These are phyloP conservation scores for Xylariaceae sp. DNA, from an alignment of 2,329 filamentous ascomycete species.

Conservation along the genomic window DNA sequence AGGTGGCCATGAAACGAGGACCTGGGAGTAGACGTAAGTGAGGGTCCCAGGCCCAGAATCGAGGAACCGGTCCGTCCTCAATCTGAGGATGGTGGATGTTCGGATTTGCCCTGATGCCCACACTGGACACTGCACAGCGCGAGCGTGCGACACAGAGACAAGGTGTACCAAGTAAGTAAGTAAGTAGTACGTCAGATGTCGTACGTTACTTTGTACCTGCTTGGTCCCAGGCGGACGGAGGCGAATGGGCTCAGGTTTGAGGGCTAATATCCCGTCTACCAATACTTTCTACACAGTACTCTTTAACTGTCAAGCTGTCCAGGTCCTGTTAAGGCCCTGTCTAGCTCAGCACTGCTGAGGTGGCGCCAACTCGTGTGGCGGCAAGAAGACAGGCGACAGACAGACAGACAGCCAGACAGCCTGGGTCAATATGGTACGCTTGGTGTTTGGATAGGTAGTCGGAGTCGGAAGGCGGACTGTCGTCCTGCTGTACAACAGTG, in stretches of 20 bases:
- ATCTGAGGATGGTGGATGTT: constrained; percentile 11
- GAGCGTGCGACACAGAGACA: not conserved
- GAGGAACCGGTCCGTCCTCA: constrained; percentile 8
- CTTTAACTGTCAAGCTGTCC: not conserved
- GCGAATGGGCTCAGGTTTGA: not conserved
- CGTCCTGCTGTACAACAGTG: too few relatives aligned
- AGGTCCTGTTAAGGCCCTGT: not conserved
- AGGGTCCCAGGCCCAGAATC: constrained; percentile 20
- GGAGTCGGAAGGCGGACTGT: too few relatives aligned
- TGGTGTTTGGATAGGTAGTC: too few relatives aligned
- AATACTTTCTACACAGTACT: too few relatives aligned
- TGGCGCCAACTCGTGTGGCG: constrained; percentile 1
- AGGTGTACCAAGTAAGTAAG: not conserved
- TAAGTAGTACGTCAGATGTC: constrained; percentile 12
- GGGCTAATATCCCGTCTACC: too few relatives aligned
- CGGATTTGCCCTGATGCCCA: constrained; percentile 14
- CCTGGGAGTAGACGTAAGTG: constrained; percentile 25
- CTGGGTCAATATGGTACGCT: too few relatives aligned
- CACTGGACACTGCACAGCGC: constrained; percentile 1
- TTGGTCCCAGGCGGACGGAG: constrained; percentile 7
- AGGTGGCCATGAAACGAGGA: constrained; percentile 33
- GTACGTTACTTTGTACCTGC: constrained; percentile 8
- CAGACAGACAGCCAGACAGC: too few relatives aligned
- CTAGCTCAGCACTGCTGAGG: not conserved
- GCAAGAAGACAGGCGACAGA: too few relatives aligned